phyloP scores from a whole-genome alignment of 2,329 filamentous ascomycete genomes.

The Aspergillus glaucus region DNA sequence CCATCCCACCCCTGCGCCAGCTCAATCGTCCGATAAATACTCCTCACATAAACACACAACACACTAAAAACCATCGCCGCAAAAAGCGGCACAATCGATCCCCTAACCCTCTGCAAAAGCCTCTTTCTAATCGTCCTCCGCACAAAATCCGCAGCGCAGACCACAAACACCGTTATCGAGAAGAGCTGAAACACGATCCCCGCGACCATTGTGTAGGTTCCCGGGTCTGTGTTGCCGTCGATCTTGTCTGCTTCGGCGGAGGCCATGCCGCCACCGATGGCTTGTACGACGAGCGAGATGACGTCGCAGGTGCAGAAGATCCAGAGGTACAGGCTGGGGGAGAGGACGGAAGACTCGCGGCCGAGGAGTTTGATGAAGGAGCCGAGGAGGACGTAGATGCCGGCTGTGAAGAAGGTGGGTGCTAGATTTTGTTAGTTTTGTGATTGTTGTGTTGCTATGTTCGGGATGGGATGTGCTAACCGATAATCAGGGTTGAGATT shows the following conservation, averaged over 20 bases:
- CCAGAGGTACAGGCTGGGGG: conserved; percentile 41
- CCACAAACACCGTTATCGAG: conserved; percentile 49
- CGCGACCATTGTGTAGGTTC: conserved; percentile 46
- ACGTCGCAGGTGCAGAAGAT: conserved; percentile 50
- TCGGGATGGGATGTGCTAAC: conserved; percentile 12
- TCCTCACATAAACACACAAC: conserved; percentile 42
- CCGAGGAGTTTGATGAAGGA: conserved; percentile 43
- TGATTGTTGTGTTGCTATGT: neutral
- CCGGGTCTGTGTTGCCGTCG: conserved; percentile 42
- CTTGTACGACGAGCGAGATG: conserved; percentile 51
- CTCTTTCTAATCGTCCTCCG: conserved; percentile 25
- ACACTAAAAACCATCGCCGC: conserved; percentile 39
- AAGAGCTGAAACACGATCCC: conserved; percentile 56
- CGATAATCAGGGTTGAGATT: conserved; percentile 39
- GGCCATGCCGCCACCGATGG: conserved; percentile 49
- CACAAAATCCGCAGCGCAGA: conserved; percentile 44
- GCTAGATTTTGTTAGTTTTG: conserved; percentile 13
- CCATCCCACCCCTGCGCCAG: conserved; percentile 46
- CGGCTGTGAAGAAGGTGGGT: conserved; percentile 48
- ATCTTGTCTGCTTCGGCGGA: conserved; percentile 39
- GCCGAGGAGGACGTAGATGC: conserved; percentile 46
- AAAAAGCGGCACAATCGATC: conserved; percentile 26
- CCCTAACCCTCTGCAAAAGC: conserved; percentile 19
- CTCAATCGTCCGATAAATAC: conserved; percentile 48
- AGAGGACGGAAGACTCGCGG: conserved; percentile 38